Conservation (phyloP, 2,329 filamentous ascomycete genomes). For the Aspergillus sp. region DNA sequence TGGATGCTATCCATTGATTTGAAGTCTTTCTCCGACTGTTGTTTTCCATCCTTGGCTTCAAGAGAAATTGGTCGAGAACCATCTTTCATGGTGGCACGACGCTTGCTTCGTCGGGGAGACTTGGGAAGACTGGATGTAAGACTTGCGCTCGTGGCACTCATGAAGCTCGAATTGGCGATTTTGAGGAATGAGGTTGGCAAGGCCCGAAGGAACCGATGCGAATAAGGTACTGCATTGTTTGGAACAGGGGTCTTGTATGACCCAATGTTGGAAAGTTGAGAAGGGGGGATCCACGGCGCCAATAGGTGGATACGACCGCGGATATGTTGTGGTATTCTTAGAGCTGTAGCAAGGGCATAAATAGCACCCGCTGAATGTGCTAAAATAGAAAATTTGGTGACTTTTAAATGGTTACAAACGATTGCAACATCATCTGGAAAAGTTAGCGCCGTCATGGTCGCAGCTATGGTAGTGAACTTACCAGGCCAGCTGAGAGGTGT, state of each 20-base stretch:
- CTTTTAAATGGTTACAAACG: slow-evolving; percentile 87
- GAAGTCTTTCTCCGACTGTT: slow-evolving; percentile 20
- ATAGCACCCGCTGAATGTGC: slow-evolving; percentile 98
- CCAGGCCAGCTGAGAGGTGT: slow-evolving; percentile 93
- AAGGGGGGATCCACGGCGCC: slow-evolving; percentile 89
- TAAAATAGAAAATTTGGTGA: slow-evolving; percentile 93
- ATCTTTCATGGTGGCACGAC: slow-evolving; percentile 49
- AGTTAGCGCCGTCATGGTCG: slow-evolving; percentile 7
- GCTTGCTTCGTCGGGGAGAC: slow-evolving; percentile 59
- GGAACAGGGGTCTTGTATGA: slow-evolving; percentile 73
- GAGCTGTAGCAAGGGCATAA: slow-evolving; percentile 89
- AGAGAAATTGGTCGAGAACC: slow-evolving; percentile 46
- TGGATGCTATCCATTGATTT: slow-evolving; percentile 19
- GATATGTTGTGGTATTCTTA: slow-evolving; percentile 95
- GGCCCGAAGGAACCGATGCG: slow-evolving; percentile 85
- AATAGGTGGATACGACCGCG: slow-evolving; percentile 90
- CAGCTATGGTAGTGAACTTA: slow-evolving; percentile 39
- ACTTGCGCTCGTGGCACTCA: slow-evolving; percentile 85
- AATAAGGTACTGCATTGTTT: slow-evolving; percentile 82
- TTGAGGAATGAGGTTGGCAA: slow-evolving; percentile 88
- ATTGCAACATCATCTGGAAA: slow-evolving; percentile 75
- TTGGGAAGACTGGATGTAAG: slow-evolving; percentile 77
- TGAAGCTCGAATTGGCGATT: slow-evolving; percentile 92
- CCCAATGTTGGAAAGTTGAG: slow-evolving; percentile 79
- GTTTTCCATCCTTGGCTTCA: slow-evolving; percentile 46